phyloP scores from a whole-genome alignment of 495 filamentous ascomycete species.

The Chaetomium fimeti region DNA sequence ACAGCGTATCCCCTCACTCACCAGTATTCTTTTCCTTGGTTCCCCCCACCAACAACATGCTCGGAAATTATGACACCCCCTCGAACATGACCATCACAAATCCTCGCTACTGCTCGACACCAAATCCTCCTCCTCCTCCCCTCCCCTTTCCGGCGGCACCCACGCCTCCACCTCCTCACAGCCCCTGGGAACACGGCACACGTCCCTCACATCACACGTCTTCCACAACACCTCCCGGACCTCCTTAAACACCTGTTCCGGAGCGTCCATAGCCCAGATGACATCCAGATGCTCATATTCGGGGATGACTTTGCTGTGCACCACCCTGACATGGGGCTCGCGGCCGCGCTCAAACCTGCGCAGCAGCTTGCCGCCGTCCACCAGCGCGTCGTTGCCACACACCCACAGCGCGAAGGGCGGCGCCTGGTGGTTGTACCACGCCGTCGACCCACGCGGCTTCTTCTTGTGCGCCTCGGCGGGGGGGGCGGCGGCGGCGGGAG shows the following conservation, averaged over 20 bases:
- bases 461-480: slow-evolving; percentile 26
- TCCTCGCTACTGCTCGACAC: slow-evolving; percentile 36
- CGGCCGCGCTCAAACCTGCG: slow-evolving; percentile 70
- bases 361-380: slow-evolving; percentile 76
- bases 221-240: slow-evolving; percentile 82
- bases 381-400: slow-evolving; percentile 74
- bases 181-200: slow-evolving; percentile 62
- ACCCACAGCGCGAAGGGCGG: slow-evolving; percentile 92
- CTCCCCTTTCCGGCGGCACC: slow-evolving; percentile 3
- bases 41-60: neutral
- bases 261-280: slow-evolving; percentile 88
- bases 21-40: neutral
- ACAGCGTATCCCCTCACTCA: neutral
- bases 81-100: slow-evolving; percentile 9
- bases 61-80: neutral
- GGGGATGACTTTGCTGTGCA: slow-evolving; percentile 79
- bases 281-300: slow-evolving; percentile 97
- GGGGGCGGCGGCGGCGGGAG: no score
- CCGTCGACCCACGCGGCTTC: slow-evolving; percentile 47
- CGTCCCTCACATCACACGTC: slow-evolving; percentile 53
- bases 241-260: slow-evolving; percentile 81
- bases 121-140: slow-evolving; percentile 18
- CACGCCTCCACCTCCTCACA: slow-evolving; percentile 52
- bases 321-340: slow-evolving; percentile 78
- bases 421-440: slow-evolving; percentile 79